Conservation (phyloP, 495 filamentous ascomycete species). For the Thermochaetoides thermophila region DNA sequence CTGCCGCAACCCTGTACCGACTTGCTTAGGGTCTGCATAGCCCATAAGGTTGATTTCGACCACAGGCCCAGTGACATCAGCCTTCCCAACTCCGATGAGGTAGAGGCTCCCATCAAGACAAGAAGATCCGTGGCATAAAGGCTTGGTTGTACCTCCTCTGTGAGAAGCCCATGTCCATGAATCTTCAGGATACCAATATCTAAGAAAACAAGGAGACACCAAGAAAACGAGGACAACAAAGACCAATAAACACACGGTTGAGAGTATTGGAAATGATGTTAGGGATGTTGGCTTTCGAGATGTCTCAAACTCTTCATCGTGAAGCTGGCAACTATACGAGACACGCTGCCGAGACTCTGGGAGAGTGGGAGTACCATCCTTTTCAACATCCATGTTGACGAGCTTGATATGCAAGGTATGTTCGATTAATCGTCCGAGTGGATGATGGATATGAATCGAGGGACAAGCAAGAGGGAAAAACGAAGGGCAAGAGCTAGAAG, state of each 20-base stretch:
- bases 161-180: background rate
- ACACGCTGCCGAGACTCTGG: background rate
- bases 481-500: too few species aligned
- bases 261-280: background rate
- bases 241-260: background rate
- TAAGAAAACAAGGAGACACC: background rate
- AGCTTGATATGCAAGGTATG: background rate
- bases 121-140: background rate
- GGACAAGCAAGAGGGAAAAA: too few species aligned
- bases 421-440: background rate
- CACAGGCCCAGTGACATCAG: slow-evolving; percentile 91
- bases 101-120: slow-evolving; percentile 36
- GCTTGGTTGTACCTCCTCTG: background rate
- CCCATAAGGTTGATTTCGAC: slow-evolving; percentile 87
- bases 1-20: slow-evolving; percentile 79
- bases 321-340: background rate
- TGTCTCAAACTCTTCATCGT: background rate
- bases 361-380: background rate
- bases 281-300: background rate
- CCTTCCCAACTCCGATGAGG: slow-evolving; percentile 81
- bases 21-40: slow-evolving; percentile 76
- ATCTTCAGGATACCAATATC: too few species aligned
- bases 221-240: background rate
- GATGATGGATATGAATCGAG: too few species aligned
- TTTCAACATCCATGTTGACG: background rate